A percentile compares a stretch with the other conserved stretches of the same genome.
These are phyloP conservation scores for Russula vinacea DNA, from an alignment of 768 basidiomycete species.

Conservation along the genomic window DNA sequence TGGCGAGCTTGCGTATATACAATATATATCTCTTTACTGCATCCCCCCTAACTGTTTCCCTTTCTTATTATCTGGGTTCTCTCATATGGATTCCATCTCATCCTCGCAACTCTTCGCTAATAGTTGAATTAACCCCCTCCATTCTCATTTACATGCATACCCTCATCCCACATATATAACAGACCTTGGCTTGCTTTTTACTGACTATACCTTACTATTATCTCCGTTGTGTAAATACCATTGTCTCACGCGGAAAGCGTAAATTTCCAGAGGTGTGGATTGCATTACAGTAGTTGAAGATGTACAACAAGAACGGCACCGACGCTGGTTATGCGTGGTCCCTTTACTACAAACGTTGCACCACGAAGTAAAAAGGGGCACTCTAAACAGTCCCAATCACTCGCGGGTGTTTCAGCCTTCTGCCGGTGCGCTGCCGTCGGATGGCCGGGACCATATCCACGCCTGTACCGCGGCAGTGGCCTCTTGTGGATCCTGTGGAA, in stretches of 20 bases:
- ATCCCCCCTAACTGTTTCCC: background rate
- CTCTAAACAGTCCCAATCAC: background rate
- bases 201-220: background rate
- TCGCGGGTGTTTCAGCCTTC: background rate
- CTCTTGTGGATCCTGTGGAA: conserved; percentile 65
- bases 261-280: conserved; percentile 1
- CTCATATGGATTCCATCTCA: conserved; percentile 14
- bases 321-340: no score
- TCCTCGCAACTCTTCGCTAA: background rate
- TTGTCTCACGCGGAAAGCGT: background rate
- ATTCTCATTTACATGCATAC: conserved; percentile 16
- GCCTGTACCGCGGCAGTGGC: conserved; percentile 64
- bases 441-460: conserved; percentile 64
- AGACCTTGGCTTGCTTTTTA: background rate
- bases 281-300: conserved; percentile 20
- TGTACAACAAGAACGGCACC: conserved; percentile 3
- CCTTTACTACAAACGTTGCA: background rate
- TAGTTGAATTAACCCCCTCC: background rate
- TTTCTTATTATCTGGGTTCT: background rate
- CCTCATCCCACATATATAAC: conserved; percentile 10
- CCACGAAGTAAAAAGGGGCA: background rate
- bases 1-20: background rate
- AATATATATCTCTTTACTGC: background rate
- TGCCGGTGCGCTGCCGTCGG: background rate
- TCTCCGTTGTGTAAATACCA: conserved; percentile 14